phyloP scores from a whole-genome alignment of 208 protist genomes.

The Trypanosoma mega region DNA sequence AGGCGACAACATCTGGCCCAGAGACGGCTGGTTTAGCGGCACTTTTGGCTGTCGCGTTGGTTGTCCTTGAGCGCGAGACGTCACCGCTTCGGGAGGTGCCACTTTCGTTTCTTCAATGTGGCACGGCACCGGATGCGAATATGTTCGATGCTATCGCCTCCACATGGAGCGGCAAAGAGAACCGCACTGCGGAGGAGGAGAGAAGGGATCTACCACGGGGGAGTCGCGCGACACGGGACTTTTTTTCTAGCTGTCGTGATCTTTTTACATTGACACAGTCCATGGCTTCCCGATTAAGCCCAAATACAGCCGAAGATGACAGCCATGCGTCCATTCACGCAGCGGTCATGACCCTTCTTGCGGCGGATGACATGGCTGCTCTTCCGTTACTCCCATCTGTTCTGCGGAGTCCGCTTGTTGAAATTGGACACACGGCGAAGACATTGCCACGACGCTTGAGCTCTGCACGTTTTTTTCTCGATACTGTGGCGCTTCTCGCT shows the following conservation, averaged over 20 bases:
- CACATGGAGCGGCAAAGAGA: too few species aligned
- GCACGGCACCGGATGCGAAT: slow-evolving; percentile 47
- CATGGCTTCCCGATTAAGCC: slow-evolving; percentile 20
- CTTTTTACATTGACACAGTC: slow-evolving; percentile 21
- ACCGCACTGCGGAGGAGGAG: too few species aligned
- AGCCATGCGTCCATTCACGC: slow-evolving; percentile 36
- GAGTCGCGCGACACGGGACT: slow-evolving; percentile 55
- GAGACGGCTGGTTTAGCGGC: slow-evolving; percentile 13
- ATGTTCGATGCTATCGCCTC: slow-evolving; percentile 32
- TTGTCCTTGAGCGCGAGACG: slow-evolving; percentile 41
- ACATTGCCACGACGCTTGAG: slow-evolving; percentile 33
- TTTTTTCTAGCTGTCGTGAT: slow-evolving; percentile 34
- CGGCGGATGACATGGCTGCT: slow-evolving; percentile 43
- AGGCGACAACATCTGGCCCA: too few species aligned
- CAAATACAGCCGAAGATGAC: slow-evolving; percentile 15
- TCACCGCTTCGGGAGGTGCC: slow-evolving; percentile 40
- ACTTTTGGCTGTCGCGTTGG: slow-evolving; percentile 34
- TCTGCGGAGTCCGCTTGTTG: slow-evolving; percentile 35
- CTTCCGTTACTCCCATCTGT: slow-evolving; percentile 54
- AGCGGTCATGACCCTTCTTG: slow-evolving; percentile 35
- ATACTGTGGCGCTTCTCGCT: slow-evolving; percentile 57
- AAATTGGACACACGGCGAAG: slow-evolving; percentile 38
- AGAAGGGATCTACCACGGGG: slow-evolving; percentile 13
- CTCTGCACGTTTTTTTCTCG: slow-evolving; percentile 39
- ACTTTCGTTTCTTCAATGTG: slow-evolving; percentile 54